Conservation (phyloP, 192 early-diverging fungal genomes). For the Obelidium mucronatum region DNA sequence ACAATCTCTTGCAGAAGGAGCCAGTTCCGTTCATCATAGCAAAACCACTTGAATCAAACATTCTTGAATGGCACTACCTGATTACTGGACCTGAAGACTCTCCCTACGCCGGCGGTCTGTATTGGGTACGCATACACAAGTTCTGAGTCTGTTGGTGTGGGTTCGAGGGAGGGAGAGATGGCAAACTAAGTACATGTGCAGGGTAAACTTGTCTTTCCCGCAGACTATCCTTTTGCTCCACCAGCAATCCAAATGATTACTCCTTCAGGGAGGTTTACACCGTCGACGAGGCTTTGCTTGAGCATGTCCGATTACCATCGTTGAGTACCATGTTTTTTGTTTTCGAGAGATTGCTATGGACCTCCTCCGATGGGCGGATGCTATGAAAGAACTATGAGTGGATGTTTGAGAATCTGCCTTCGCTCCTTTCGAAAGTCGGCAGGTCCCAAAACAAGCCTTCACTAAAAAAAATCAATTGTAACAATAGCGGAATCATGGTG, state of each 20-base stretch:
- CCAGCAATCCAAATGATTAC: slow-evolving; percentile 61
- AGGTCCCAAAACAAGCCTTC: too few relatives aligned
- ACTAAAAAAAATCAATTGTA: too few relatives aligned
- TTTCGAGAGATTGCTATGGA: too few relatives aligned
- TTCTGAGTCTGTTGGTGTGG: too few relatives aligned
- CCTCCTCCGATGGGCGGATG: too few relatives aligned
- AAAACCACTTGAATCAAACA: slow-evolving; percentile 91
- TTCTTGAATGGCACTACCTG: slow-evolving; percentile 99
- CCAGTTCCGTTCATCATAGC: slow-evolving; percentile 90
- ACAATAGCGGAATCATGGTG: slow-evolving; percentile 82
- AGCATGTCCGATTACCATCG: slow-evolving; percentile 93
- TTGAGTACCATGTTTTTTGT: not conserved
- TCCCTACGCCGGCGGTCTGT: slow-evolving; percentile 65
- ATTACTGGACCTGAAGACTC: slow-evolving; percentile 93
- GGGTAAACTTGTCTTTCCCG: slow-evolving; percentile 88
- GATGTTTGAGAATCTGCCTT: too few relatives aligned
- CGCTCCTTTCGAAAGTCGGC: too few relatives aligned
- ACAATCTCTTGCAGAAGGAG: slow-evolving; percentile 44
- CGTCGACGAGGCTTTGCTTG: slow-evolving; percentile 91
- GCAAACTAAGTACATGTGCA: slow-evolving; percentile 44
- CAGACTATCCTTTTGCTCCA: slow-evolving; percentile 91
- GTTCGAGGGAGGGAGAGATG: not conserved
- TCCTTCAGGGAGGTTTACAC: slow-evolving; percentile 78
- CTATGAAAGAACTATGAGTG: too few relatives aligned
- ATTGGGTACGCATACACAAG: not conserved